Evolutionary conservation across 371 early-diverging fungal genomes (phyloP).

Genomic region (Circinella minor): DNA sequence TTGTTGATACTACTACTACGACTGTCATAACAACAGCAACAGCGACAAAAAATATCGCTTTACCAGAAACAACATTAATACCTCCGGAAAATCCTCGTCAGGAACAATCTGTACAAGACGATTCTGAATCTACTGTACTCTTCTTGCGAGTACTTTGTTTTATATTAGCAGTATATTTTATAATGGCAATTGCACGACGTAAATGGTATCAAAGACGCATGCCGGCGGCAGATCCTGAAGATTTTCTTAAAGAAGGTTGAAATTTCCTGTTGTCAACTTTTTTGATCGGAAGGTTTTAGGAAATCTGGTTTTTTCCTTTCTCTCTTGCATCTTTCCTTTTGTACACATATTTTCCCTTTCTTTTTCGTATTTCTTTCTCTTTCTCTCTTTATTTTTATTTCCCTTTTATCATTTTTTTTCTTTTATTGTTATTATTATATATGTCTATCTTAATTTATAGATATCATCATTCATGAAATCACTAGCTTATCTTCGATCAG

Average conservation of each 20-base stretch:
- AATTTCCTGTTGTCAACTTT: not conserved
- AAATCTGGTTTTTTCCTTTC: conserved; percentile 5
- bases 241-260: not conserved
- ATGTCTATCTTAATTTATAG: too few relatives aligned
- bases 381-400: not conserved
- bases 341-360: not conserved
- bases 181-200: conserved; percentile 26
- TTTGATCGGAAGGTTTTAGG: conserved; percentile 2
- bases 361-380: conserved; percentile 7
- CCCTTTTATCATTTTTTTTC: too few relatives aligned
- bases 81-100: not conserved
- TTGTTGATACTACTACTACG: not conserved
- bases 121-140: conserved; percentile 26
- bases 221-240: conserved; percentile 6
- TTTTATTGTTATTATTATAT: too few relatives aligned
- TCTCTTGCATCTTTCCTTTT: conserved; percentile 6
- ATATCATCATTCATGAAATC: conserved; percentile 18
- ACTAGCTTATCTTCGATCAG: conserved; percentile 12
- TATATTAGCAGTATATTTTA: conserved; percentile 31
- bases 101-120: conserved; percentile 1
- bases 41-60: not conserved
- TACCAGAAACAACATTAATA: conserved; percentile 9
- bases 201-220: conserved; percentile 13
- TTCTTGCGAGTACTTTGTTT: conserved; percentile 35
- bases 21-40: not conserved